Evolutionary conservation across 495 filamentous ascomycete species (phyloP).

Genomic region (Cetradonia linearis): DNA sequence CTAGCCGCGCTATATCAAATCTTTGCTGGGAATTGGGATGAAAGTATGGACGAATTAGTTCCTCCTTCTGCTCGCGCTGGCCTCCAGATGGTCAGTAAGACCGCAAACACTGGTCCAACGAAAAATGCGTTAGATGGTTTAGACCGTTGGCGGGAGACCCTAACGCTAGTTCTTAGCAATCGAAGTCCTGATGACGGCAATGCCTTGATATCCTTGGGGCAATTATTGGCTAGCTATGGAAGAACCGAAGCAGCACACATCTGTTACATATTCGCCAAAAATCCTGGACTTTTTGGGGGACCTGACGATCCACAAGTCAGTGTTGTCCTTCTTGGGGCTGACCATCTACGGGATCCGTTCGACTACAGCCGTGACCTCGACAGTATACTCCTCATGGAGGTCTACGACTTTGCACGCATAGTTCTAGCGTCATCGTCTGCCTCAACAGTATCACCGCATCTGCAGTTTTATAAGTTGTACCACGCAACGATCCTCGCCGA

Average conservation of each 20-base stretch:
- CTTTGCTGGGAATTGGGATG: constrained; percentile 86
- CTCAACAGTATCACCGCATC: constrained; percentile 58
- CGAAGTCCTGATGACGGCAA: constrained; percentile 66
- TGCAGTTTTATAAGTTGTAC: constrained; percentile 80
- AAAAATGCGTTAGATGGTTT: constrained; percentile 74
- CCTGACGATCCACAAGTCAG: constrained; percentile 70
- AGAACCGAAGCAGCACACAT: constrained; percentile 84
- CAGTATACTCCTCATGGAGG: constrained; percentile 76
- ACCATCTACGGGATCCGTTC: constrained; percentile 56
- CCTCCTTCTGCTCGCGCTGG: constrained; percentile 86
- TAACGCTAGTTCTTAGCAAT: constrained; percentile 78
- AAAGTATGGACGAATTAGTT: constrained; percentile 94
- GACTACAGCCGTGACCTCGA: constrained; percentile 70
- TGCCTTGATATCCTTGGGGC: constrained; percentile 70
- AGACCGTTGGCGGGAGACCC: constrained; percentile 86
- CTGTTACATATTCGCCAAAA: constrained; percentile 57
- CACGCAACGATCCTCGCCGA: constrained; percentile 79
- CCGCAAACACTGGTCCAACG: constrained; percentile 47
- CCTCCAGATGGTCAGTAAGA: constrained; percentile 73
- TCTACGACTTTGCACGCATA: constrained; percentile 78
- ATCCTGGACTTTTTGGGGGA: constrained; percentile 56
- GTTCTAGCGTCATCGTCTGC: constrained; percentile 47
- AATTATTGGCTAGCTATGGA: constrained; percentile 75
- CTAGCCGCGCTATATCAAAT: constrained; percentile 85
- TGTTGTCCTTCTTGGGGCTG: constrained; percentile 74